Conservation (phyloP, 2,329 filamentous ascomycete genomes). For the Aureobasidium sp. region DNA sequence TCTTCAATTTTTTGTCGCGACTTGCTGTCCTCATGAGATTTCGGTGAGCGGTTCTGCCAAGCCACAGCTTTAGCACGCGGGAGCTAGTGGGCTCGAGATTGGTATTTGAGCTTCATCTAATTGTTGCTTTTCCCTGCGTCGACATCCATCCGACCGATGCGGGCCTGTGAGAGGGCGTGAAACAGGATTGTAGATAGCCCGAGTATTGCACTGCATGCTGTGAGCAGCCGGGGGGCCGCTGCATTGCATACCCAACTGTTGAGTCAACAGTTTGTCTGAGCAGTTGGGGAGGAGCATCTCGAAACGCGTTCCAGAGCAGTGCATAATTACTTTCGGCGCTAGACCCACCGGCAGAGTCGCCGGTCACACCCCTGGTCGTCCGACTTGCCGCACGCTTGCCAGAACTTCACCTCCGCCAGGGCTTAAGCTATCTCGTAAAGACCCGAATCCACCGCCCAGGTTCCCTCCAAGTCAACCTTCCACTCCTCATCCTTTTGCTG, state of each 20-base stretch:
- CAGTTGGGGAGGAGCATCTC: conserved; percentile 1
- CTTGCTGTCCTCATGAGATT: conserved; percentile 6
- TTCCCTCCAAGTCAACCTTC: conserved; percentile 2
- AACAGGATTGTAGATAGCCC: background rate
- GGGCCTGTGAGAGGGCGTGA: background rate
- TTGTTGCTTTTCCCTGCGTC: conserved; percentile 10
- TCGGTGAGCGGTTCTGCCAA: conserved; percentile 7
- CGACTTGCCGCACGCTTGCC: conserved; percentile 13
- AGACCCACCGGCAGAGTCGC: conserved; percentile 1
- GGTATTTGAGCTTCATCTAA: conserved; percentile 4
- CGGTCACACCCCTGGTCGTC: conserved; percentile 4
- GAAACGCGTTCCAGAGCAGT: conserved; percentile 7
- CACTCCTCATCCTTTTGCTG: background rate
- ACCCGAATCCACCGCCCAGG: conserved; percentile 10
- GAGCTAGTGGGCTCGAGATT: conserved; percentile 6
- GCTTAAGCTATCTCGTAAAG: conserved; percentile 14
- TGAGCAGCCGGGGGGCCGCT: background rate
- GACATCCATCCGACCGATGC: background rate
- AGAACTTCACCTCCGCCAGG: conserved; percentile 8
- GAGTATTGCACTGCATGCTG: conserved; percentile 2
- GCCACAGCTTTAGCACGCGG: conserved; percentile 10
- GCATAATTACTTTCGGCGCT: conserved; percentile 6
- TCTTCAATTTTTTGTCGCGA: conserved; percentile 5
- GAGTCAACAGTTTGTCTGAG: background rate
- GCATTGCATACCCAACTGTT: conserved; percentile 9